phyloP scores from a whole-genome alignment of 768 basidiomycete genomes.

The Crucibulum laeve region DNA sequence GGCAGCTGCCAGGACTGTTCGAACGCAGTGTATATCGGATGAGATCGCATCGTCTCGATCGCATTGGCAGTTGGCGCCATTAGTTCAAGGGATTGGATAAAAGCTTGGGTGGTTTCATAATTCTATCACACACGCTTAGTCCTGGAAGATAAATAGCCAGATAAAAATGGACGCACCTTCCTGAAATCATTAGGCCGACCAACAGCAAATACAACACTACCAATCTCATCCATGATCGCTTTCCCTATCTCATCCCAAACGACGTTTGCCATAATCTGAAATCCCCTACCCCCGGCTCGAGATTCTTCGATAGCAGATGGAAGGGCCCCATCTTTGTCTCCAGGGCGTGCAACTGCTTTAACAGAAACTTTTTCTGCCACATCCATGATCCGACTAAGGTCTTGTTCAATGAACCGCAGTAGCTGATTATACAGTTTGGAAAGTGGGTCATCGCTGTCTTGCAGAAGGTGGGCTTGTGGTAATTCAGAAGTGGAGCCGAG shows the following conservation, averaged over 20 bases:
- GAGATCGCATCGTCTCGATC: constrained; percentile 66
- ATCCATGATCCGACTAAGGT: constrained; percentile 71
- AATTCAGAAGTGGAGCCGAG: constrained; percentile 22
- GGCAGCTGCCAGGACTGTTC: constrained; percentile 92
- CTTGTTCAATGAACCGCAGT: constrained; percentile 74
- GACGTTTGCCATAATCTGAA: constrained; percentile 84
- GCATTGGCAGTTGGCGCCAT: constrained; percentile 74
- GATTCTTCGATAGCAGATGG: background rate
- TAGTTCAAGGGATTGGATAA: constrained; percentile 77
- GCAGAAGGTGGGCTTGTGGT: constrained; percentile 49
- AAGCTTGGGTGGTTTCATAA: constrained; percentile 78
- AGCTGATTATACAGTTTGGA: constrained; percentile 78
- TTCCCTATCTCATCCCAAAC: constrained; percentile 83
- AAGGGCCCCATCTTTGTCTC: constrained; percentile 3
- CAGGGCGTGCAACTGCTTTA: background rate
- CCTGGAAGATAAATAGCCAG: constrained; percentile 2
- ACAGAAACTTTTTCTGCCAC: constrained; percentile 64
- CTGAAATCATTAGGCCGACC: constrained; percentile 90
- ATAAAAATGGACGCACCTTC: constrained; percentile 50
- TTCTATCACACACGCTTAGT: constrained; percentile 43
- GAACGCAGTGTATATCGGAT: constrained; percentile 69
- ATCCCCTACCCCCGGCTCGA: constrained; percentile 35
- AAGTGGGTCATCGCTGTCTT: constrained; percentile 64
- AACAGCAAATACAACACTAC: constrained; percentile 80
- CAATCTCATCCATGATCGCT: constrained; percentile 83